phyloP scores from a whole-genome alignment of 768 basidiomycete species.

The Tricholoma terreum region DNA sequence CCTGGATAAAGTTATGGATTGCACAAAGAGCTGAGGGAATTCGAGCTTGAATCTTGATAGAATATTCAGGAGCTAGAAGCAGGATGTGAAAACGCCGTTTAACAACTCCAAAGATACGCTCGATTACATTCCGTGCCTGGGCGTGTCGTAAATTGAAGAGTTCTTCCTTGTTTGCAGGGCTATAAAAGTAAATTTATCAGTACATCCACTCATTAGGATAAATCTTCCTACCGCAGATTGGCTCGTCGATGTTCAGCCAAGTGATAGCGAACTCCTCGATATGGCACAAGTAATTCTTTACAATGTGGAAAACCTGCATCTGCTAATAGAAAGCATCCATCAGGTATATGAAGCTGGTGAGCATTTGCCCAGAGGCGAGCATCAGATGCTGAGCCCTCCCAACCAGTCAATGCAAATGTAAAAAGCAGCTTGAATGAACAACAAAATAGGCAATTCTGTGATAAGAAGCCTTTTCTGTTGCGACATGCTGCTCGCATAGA shows the following conservation, averaged over 20 bases:
- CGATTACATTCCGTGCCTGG: constrained; percentile 32
- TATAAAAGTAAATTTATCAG: constrained; percentile 3
- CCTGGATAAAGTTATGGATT: constrained; percentile 27
- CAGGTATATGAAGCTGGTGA: constrained; percentile 19
- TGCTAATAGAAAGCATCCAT: constrained; percentile 30
- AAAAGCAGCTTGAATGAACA: constrained; percentile 27
- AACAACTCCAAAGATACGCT: constrained; percentile 34
- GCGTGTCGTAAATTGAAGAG: constrained; percentile 37
- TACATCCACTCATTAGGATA: no score
- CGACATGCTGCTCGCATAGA: constrained; percentile 3
- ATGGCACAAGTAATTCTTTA: constrained; percentile 32
- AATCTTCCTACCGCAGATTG: constrained; percentile 8
- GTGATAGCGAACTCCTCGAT: constrained; percentile 35
- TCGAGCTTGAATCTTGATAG: constrained; percentile 24
- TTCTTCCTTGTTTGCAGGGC: constrained; percentile 29
- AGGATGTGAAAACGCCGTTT: constrained; percentile 21
- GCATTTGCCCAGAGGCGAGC: constrained; percentile 21
- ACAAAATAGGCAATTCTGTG: no score
- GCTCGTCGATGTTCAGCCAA: constrained; percentile 18
- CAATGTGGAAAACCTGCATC: constrained; percentile 33
- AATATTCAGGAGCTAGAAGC: constrained; percentile 16
- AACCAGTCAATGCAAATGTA: constrained; percentile 24
- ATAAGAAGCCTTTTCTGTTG: no score
- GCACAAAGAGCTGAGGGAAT: constrained; percentile 24
- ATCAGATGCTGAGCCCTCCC: constrained; percentile 29